phyloP scores from a whole-genome alignment of 2,329 filamentous ascomycete genomes.

The Fusarium sp. region DNA sequence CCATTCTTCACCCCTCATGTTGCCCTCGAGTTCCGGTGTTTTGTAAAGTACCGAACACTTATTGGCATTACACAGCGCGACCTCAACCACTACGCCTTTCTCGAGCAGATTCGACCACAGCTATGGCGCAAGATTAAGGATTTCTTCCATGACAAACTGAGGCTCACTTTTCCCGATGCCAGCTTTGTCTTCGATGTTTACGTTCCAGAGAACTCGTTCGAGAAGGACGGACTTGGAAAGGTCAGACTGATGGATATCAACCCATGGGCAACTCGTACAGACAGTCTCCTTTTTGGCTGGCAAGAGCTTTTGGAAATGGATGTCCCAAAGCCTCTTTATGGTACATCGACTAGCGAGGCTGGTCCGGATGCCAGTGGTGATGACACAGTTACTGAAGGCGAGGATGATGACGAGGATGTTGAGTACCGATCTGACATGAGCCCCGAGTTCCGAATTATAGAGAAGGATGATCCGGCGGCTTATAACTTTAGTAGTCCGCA shows the following conservation, averaged over 20 bases:
- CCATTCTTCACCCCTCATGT: slow-evolving; percentile 91
- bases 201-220: slow-evolving; percentile 73
- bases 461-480: slow-evolving; percentile 87
- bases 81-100: slow-evolving; percentile 89
- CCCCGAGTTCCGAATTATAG: slow-evolving; percentile 85
- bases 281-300: slow-evolving; percentile 92
- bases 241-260: slow-evolving; percentile 95
- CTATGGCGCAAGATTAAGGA: slow-evolving; percentile 76
- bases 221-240: slow-evolving; percentile 72
- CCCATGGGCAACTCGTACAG: slow-evolving; percentile 90
- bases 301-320: slow-evolving; percentile 82
- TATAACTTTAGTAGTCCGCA: slow-evolving; percentile 87
- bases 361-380: slow-evolving; percentile 55
- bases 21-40: slow-evolving; percentile 93
- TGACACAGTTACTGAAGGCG: slow-evolving; percentile 55
- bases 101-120: slow-evolving; percentile 71
- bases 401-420: slow-evolving; percentile 55
- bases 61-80: slow-evolving; percentile 90
- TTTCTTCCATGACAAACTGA: slow-evolving; percentile 81
- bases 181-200: slow-evolving; percentile 95
- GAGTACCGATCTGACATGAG: slow-evolving; percentile 69
- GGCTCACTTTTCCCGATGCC: slow-evolving; percentile 83
- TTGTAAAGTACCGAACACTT: slow-evolving; percentile 84
- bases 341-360: slow-evolving; percentile 51
- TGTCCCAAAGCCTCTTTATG: slow-evolving; percentile 69